Evolutionary conservation across 2,329 filamentous ascomycete species (phyloP).

Genomic region (Xylariaceae sp.): DNA sequence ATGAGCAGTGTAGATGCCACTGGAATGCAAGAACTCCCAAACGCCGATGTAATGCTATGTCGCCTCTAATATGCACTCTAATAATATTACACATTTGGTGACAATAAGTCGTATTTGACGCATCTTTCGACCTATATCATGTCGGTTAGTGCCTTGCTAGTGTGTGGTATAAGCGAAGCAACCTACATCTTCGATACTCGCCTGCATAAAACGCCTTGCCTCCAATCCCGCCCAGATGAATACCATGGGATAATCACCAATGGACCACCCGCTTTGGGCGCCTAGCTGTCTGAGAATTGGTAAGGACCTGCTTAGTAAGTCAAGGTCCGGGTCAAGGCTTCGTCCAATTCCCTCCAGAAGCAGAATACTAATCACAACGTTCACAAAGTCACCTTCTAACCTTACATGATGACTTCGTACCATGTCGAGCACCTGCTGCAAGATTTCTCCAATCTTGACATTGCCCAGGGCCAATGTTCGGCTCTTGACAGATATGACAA

Average conservation of each 20-base stretch:
- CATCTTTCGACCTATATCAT: constrained; percentile 74
- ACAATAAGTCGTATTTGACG: constrained; percentile 88
- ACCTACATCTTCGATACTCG: constrained; percentile 84
- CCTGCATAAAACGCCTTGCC: constrained; percentile 85
- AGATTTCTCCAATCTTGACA: constrained; percentile 93
- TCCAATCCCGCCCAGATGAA: constrained; percentile 92
- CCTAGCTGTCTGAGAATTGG: constrained; percentile 90
- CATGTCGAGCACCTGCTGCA: constrained; percentile 90
- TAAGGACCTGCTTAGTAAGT: constrained; percentile 83
- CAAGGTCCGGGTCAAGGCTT: constrained; percentile 82
- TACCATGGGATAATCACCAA: constrained; percentile 82
- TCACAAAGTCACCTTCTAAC: constrained; percentile 96
- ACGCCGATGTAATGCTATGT: constrained; percentile 33
- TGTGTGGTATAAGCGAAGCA: not conserved
- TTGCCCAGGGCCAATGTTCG: constrained; percentile 90
- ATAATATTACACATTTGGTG: constrained; percentile 74
- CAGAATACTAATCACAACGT: constrained; percentile 94
- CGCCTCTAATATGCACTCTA: constrained; percentile 17
- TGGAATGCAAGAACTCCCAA: constrained; percentile 19
- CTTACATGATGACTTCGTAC: constrained; percentile 91
- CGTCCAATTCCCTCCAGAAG: constrained; percentile 93
- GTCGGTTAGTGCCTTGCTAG: not conserved
- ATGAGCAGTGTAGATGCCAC: constrained; percentile 20
- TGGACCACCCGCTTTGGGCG: constrained; percentile 72
- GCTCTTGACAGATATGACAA: constrained; percentile 89